These are phyloP conservation scores for Chamaenerion angustifolium DNA, from an alignment of 345 rosid genomes.

Conservation along the genomic window DNA sequence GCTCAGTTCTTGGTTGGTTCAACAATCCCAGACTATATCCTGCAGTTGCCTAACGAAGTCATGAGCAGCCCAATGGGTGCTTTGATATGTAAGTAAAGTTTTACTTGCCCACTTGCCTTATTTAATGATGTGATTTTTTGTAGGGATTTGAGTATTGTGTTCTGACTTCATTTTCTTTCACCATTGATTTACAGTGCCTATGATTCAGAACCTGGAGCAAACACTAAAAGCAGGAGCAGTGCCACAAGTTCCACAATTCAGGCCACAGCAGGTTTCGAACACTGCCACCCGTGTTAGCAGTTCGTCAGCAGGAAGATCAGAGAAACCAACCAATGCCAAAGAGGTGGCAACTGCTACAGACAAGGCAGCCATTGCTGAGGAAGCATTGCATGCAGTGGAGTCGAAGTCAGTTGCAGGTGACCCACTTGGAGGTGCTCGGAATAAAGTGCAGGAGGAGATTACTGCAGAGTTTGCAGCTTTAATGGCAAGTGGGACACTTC, in stretches of 20 bases:
- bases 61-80: constrained; percentile 93
- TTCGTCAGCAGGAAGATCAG: constrained; percentile 12
- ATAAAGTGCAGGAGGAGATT: constrained; percentile 85
- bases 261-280: constrained; percentile 13
- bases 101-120: not conserved
- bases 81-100: constrained; percentile 49
- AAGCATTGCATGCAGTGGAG: constrained; percentile 13
- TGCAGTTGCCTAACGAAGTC: constrained; percentile 78
- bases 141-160: too few species aligned
- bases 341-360: constrained; percentile 5
- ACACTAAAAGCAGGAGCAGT: constrained; percentile 76
- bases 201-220: constrained; percentile 73
- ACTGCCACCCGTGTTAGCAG: constrained; percentile 1
- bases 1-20: constrained; percentile 80
- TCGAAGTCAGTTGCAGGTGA: constrained; percentile 19
- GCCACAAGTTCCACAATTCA: constrained; percentile 82
- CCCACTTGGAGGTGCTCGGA: constrained; percentile 58
- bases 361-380: constrained; percentile 8
- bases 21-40: constrained; percentile 70
- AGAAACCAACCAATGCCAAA: constrained; percentile 5
- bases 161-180: too few species aligned
- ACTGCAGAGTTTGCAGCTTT: constrained; percentile 52
- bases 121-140: too few species aligned
- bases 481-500: constrained; percentile 74
- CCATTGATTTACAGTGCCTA: constrained; percentile 65